Percentiles rank a stretch among this genome's conserved stretches.
Conservation (phyloP, 2,329 filamentous ascomycete species). For the Pyrenophora teres region DNA sequence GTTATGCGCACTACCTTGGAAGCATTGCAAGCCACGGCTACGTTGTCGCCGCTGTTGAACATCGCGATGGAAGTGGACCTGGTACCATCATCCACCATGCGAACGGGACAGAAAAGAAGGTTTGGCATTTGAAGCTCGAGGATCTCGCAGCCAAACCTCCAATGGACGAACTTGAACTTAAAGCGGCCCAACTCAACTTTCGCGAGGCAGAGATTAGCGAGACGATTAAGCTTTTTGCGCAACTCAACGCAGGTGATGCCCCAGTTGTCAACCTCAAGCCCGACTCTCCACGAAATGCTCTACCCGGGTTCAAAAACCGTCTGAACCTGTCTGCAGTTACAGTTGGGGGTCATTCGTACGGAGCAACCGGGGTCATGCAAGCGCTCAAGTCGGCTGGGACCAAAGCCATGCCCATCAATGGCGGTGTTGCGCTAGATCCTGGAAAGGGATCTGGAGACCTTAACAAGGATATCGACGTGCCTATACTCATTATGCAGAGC, state of each 20-base stretch:
- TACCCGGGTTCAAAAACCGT: conserved; percentile 56
- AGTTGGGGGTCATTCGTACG: conserved; percentile 68
- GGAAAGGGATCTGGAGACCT: conserved; percentile 67
- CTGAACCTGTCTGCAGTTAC: conserved; percentile 62
- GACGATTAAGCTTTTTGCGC: conserved; percentile 49
- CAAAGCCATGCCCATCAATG: conserved; percentile 55
- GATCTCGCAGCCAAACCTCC: conserved; percentile 41
- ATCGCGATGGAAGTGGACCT: conserved; percentile 54
- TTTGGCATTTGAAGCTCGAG: conserved; percentile 47
- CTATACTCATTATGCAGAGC: conserved; percentile 66
- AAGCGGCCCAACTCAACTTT: conserved; percentile 51
- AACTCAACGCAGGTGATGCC: conserved; percentile 47
- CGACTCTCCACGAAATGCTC: conserved; percentile 54
- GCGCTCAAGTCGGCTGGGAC: conserved; percentile 58
- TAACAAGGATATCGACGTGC: conserved; percentile 63
- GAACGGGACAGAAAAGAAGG: conserved; percentile 37
- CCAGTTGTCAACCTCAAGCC: conserved; percentile 51
- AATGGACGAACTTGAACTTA: conserved; percentile 45
- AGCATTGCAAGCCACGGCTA: conserved; percentile 54
- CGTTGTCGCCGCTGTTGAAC: conserved; percentile 54
- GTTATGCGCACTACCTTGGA: conserved; percentile 53
- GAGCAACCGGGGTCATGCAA: conserved; percentile 67
- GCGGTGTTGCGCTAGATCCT: conserved; percentile 67
- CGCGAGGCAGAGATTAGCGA: conserved; percentile 54
- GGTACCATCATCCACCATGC: conserved; percentile 49